Base-by-base conservation (phyloP, 441 rosid genomes). In the Jatropha multifida region DNA sequence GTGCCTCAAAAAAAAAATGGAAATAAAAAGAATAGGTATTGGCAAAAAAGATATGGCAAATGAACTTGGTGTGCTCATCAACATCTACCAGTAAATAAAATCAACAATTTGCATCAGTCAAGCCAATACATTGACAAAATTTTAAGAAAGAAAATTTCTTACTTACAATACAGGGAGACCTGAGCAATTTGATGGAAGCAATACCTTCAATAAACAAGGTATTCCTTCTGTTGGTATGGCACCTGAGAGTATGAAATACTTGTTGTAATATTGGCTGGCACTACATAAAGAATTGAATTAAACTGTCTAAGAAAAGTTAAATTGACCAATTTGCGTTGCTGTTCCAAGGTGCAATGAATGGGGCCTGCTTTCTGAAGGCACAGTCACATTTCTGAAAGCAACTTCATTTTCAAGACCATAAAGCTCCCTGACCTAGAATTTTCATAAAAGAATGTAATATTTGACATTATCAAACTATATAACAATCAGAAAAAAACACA, bases 141-240 rank as follows among this genome's bases (percentile, higher is more conserved):
- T 62, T 66, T 23, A 4, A 27, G 14, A 38, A 13, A 27, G 20
- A 73, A 52, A 75, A 65, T 32, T 23, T 27, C 37, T 73, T 65
- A 77, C 99, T 90, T 83, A 96, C 98, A 91, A 72, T 70, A 85
- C 83, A 62, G 99, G 94, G 63, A 94, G 83, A 56, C 98, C 98
- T 12, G 86, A 82, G 82, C 98, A 96, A 56, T 80, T 92, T 80
- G 91, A 84, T 72, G 99, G 99, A 78, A 96, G 98, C 79, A 96
- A 77, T 76, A 96, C 98, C 87, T 89, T 94, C 87, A 94, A 85
- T 81, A 96, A 85, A 85, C 90, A 94, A 80, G 99, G 99, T 83
- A 96, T 94, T 74, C 99, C 99, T 82, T 96, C 99, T 9, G 97
- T 92, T 65, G 94, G 94, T 82, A 96, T 84, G 82, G 86, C 97